Evolutionary conservation across 164 flowering plant species (phyloP), one percentile per base, ranked within the genome.

Genomic region (Liquidambar formosana): DNA sequence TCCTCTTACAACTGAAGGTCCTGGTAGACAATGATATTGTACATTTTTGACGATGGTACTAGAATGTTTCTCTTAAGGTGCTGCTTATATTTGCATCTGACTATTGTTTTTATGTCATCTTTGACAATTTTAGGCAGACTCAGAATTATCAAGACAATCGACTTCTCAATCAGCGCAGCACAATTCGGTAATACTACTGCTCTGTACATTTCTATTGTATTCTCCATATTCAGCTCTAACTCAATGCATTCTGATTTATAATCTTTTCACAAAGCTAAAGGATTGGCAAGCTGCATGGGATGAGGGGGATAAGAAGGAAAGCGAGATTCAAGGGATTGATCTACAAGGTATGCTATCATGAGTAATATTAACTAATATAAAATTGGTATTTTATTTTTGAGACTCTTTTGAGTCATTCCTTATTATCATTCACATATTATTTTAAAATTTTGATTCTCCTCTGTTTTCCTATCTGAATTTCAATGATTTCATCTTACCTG

Each of bases 261-360:
- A 58, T 61, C 59, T 56, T 67, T 41, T 63, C 59, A 19, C 52
- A 38, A 15, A 82, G 85, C n/a, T 74, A 26, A 77, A 67, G 28
- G 79, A 85, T 65, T 73, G 82, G 86, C 85, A 80, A 57, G 80
- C 81, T 75, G 85, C 80, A 46, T 75, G 82, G 84, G 62, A 52
- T 65, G 79, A 74, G 14, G 80, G 63, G 16, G 79, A 76, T 58
- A 65, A 51, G 46, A 67, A 59, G 56, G 80, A 71, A 65, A 11
- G 22, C 26, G 76, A 73, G 45, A 52, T 22, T 72, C 67, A 67
- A 48, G 85, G 71, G 23, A 46, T 58, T 54, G 65, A 78, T 63
- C 14, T 16, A 21, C 64, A 76, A 61, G 83, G 86, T 83, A 80
- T 65, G 57, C 9, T 14, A 46, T 46, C 18, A 46, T 46, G 49